Evolutionary conservation across 2,329 filamentous ascomycete species (phyloP).

Genomic region (Colletotrichum lindemuthianum): DNA sequence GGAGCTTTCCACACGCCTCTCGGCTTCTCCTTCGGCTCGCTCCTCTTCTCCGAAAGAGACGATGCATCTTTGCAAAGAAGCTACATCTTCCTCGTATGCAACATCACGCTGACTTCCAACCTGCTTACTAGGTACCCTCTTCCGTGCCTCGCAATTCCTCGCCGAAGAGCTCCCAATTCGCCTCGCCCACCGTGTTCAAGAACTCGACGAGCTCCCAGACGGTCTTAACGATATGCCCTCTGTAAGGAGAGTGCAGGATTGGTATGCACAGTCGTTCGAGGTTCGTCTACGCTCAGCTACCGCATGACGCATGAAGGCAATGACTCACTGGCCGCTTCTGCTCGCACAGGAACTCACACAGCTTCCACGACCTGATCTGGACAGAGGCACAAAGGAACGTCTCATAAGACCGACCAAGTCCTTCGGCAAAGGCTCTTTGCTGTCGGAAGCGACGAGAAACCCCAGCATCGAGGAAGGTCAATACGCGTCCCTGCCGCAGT

Average conservation of each 20-base stretch:
- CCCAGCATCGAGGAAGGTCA: conserved; percentile 89
- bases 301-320: conserved; percentile 21
- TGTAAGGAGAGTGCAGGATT: conserved; percentile 92
- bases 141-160: conserved; percentile 97
- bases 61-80: background rate
- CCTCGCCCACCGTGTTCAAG: conserved; percentile 93
- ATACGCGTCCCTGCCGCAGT: conserved; percentile 65
- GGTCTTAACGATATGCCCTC: conserved; percentile 98
- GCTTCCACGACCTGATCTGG: conserved; percentile 80
- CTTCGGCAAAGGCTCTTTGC: conserved; percentile 68
- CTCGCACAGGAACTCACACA: conserved; percentile 84
- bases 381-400: conserved; percentile 79
- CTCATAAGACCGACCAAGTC: conserved; percentile 74
- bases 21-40: background rate
- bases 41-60: background rate
- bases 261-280: conserved; percentile 99
- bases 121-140: conserved; percentile 79
- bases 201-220: conserved; percentile 91
- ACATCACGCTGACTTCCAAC: background rate
- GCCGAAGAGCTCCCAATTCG: conserved; percentile 98
- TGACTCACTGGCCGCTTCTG: conserved; percentile 30
- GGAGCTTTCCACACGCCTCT: conserved; percentile 23
- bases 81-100: background rate
- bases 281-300: conserved; percentile 60
- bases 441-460: conserved; percentile 87